These are phyloP conservation scores for Xylaria cubensis DNA, from an alignment of 495 filamentous ascomycete genomes.

Conservation along the genomic window DNA sequence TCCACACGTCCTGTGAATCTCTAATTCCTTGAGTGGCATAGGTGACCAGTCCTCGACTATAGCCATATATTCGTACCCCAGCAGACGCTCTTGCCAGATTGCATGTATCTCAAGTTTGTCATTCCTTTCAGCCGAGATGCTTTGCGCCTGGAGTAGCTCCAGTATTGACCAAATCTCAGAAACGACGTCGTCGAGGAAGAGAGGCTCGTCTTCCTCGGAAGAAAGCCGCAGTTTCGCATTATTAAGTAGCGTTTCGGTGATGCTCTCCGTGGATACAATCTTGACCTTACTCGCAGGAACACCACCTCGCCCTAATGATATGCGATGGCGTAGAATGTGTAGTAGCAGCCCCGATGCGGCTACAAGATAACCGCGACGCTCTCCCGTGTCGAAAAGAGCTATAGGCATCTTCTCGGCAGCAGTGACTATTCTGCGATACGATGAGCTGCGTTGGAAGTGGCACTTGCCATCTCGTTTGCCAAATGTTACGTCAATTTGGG, in stretches of 20 bases:
- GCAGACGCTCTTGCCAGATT: slow-evolving; percentile 8
- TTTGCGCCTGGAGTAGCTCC: slow-evolving; percentile 5
- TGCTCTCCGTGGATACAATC: neutral
- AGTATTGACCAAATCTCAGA: slow-evolving; percentile 5
- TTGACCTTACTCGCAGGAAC: slow-evolving; percentile 6
- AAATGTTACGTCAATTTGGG: slow-evolving; percentile 10
- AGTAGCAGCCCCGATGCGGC: neutral
- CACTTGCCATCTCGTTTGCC: slow-evolving; percentile 18
- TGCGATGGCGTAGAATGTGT: slow-evolving; percentile 9
- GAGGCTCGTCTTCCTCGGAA: neutral
- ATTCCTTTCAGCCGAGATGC: slow-evolving; percentile 1
- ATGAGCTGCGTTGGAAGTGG: slow-evolving; percentile 5
- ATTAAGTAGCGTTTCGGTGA: slow-evolving; percentile 4
- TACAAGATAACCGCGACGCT: slow-evolving; percentile 12
- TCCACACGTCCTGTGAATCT: slow-evolving; percentile 7
- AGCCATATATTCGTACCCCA: slow-evolving; percentile 7
- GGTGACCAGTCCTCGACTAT: slow-evolving; percentile 12
- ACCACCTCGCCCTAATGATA: neutral
- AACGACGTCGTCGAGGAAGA: slow-evolving; percentile 6
- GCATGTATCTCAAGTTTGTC: slow-evolving; percentile 4
- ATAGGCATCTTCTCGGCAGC: neutral
- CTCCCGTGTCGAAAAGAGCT: slow-evolving; percentile 9
- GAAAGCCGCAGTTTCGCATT: slow-evolving; percentile 1
- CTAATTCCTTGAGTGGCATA: slow-evolving; percentile 14
- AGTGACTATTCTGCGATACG: slow-evolving; percentile 12